These are phyloP conservation scores for Trametes sanguinea DNA, from an alignment of 768 basidiomycete genomes.

Conservation along the genomic window DNA sequence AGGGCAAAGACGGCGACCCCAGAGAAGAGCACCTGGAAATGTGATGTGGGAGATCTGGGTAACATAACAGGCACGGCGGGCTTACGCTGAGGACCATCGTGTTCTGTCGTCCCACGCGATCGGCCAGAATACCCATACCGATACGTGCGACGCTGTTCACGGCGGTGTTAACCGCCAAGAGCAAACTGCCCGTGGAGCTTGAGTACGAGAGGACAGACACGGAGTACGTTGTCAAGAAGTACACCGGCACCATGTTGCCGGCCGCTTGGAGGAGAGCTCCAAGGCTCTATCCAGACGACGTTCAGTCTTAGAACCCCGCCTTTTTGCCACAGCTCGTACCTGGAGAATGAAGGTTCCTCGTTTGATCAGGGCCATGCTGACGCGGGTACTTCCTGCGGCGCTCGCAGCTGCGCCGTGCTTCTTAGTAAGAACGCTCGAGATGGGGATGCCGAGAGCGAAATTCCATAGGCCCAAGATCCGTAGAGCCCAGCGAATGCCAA, in stretches of 20 bases:
- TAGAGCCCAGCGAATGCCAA: constrained; percentile 40
- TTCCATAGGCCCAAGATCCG: constrained; percentile 46
- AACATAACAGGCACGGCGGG: constrained; percentile 1
- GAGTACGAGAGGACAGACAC: constrained; percentile 42
- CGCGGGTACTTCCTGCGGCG: constrained; percentile 26
- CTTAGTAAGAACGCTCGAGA: constrained; percentile 39
- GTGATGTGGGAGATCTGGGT: neutral
- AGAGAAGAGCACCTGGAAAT: constrained; percentile 40
- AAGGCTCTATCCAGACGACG: constrained; percentile 31
- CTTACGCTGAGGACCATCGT: constrained; percentile 43
- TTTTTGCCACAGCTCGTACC: constrained; percentile 24
- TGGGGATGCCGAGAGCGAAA: constrained; percentile 39
- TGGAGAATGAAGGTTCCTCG: constrained; percentile 46
- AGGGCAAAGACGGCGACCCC: constrained; percentile 42
- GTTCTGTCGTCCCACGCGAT: constrained; percentile 46
- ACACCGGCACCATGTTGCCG: constrained; percentile 46
- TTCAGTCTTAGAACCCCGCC: neutral
- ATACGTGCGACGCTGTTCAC: constrained; percentile 46
- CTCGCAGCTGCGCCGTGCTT: constrained; percentile 24
- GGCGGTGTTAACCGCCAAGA: constrained; percentile 45
- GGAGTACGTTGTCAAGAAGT: constrained; percentile 47
- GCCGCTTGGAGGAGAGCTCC: constrained; percentile 47
- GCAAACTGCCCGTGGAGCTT: constrained; percentile 37
- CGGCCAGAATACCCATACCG: constrained; percentile 44
- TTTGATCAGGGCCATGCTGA: constrained; percentile 40